Evolutionary conservation across 306 rosid species (phyloP), one percentile per base, ranked within the genome.

Genomic region (Trifolium repens): DNA sequence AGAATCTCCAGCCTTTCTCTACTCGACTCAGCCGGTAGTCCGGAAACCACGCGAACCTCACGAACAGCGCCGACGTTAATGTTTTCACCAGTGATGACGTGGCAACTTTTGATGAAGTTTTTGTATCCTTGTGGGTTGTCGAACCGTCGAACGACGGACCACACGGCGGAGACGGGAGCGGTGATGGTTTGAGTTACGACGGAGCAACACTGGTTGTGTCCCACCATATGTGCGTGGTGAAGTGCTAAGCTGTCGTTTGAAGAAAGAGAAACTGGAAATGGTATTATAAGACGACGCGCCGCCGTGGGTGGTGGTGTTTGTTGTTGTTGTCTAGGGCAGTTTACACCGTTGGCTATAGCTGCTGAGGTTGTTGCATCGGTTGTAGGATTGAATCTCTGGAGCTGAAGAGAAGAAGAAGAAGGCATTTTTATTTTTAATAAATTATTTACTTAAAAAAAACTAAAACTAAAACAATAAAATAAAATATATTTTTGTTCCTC

Each of bases 41-140:
- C 92, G 0, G 92, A 88, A 19, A 88, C 84, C 24, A 88, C 92
- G n/a, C 69, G 81, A 35, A 88, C 90, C 75, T 88, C 90, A 7
- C 92, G 84, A 8, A 88, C 77, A 3, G 85, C 63, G 3, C 92
- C 92, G 13, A 88, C 92, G n/a, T 64, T 19, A 15, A 27, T 68
- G 59, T 82, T 80, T 16, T 74, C 88, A 3, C 82, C 87, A n/a
- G 71, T 15, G 14, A 86, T 50, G 44, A 88, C 82, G 42, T 66
- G 87, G 76, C 92, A 88, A 69, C 88, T 86, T 82, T 82, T 88
- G 13, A 88, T 84, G 53, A 88, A 88, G 54, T 67, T 84, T 80
- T 88, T 88, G 78, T 88, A 88, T 0, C 69, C 80, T 54, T 88
- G 90, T 40, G 92, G 92, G 34, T 80, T 63, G 76, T 88, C 92